A percentile compares a stretch with the other conserved stretches of the same genome.
Evolutionary conservation across 2,329 filamentous ascomycete species (phyloP).

Genomic region (Myriosclerotinia curreyana): DNA sequence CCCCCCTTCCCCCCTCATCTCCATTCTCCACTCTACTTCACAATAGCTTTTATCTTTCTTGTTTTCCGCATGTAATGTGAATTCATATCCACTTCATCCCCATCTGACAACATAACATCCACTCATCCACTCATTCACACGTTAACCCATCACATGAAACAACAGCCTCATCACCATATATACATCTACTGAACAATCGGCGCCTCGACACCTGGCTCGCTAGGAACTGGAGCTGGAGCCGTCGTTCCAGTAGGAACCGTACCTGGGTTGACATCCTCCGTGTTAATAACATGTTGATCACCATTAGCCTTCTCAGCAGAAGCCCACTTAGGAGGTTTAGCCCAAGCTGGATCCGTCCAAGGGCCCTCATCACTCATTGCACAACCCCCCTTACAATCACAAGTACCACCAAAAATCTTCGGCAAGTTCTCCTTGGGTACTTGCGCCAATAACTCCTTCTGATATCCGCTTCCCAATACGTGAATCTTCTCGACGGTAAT

Average conservation of each 20-base stretch:
- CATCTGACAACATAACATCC: constrained; percentile 3
- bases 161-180: neutral
- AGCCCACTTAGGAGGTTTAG: constrained; percentile 60
- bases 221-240: constrained; percentile 26
- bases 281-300: constrained; percentile 42
- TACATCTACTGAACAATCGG: constrained; percentile 31
- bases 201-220: constrained; percentile 31
- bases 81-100: neutral
- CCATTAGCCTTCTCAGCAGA: constrained; percentile 45
- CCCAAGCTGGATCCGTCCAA: constrained; percentile 73
- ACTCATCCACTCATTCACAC: neutral
- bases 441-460: constrained; percentile 79
- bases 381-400: constrained; percentile 80
- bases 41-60: neutral
- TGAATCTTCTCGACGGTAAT: constrained; percentile 97
- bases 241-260: constrained; percentile 30
- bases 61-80: neutral
- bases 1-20: neutral
- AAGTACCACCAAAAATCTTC: constrained; percentile 77
- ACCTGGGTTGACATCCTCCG: constrained; percentile 33
- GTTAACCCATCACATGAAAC: neutral
- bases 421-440: constrained; percentile 89
- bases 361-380: constrained; percentile 84
- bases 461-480: constrained; percentile 77
- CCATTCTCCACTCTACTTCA: neutral